A percentile compares a stretch with the other conserved stretches of the same genome.
These are phyloP conservation scores for Arctium lappa DNA, from an alignment of 129 eudicot species.

Conservation along the genomic window DNA sequence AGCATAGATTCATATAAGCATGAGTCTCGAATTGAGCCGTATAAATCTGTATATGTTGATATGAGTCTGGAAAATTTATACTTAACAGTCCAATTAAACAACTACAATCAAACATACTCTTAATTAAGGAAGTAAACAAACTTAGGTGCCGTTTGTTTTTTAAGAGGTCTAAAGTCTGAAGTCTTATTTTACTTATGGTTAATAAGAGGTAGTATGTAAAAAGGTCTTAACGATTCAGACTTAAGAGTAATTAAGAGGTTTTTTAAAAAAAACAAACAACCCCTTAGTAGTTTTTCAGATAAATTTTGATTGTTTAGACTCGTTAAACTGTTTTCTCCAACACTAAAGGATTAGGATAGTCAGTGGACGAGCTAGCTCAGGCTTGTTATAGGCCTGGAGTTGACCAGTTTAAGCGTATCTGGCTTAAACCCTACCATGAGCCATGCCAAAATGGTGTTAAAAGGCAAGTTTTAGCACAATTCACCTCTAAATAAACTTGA, in stretches of 20 bases:
- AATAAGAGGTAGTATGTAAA: too few relatives aligned
- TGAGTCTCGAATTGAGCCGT: too few relatives aligned
- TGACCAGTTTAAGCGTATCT: neutral
- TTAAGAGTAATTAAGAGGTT: too few relatives aligned
- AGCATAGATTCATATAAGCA: neutral
- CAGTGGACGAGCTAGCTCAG: neutral
- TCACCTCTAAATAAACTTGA: neutral
- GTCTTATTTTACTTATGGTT: too few relatives aligned
- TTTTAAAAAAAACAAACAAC: too few relatives aligned
- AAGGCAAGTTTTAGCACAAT: neutral
- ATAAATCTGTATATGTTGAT: too few relatives aligned
- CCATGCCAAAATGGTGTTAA: neutral
- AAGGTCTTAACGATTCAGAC: too few relatives aligned
- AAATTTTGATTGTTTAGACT: too few relatives aligned
- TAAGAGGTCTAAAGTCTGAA: too few relatives aligned
- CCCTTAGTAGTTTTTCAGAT: neutral
- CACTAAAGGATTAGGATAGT: neutral
- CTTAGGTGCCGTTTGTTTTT: too few relatives aligned
- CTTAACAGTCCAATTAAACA: neutral
- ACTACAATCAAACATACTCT: neutral
- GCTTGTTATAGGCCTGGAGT: neutral
- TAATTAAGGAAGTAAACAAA: neutral
- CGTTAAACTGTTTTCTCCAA: too few relatives aligned
- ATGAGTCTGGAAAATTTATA: neutral
- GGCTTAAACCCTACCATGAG: neutral